phyloP scores from a whole-genome alignment of 208 protist genomes.

The Leishmania mexicana region DNA sequence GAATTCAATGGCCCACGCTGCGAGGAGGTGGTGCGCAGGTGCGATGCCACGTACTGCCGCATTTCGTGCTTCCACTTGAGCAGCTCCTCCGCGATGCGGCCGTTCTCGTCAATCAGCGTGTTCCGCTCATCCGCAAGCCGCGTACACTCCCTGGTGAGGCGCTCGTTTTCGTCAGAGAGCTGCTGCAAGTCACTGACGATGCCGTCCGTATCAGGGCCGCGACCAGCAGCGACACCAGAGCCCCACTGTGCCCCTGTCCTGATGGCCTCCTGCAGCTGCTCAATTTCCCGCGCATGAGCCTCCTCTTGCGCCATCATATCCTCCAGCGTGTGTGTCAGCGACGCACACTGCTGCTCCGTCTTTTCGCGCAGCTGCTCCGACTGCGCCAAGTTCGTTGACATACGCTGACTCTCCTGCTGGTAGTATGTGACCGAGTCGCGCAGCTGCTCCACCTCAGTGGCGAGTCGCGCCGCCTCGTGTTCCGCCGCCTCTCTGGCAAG shows the following conservation, averaged over 20 bases:
- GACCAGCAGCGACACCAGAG: background rate
- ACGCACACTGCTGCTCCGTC: slow-evolving; percentile 36
- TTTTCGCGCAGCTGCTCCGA: slow-evolving; percentile 38
- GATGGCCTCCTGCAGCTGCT: slow-evolving; percentile 32
- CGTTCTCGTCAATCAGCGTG: slow-evolving; percentile 53
- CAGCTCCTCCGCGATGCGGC: slow-evolving; percentile 50
- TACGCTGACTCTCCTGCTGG: slow-evolving; percentile 28
- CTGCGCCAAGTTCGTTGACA: slow-evolving; percentile 20
- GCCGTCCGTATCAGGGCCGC: slow-evolving; percentile 4
- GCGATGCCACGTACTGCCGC: slow-evolving; percentile 33
- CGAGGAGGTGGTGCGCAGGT: slow-evolving; percentile 22
- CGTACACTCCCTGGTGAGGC: slow-evolving; percentile 50
- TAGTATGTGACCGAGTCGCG: slow-evolving; percentile 33
- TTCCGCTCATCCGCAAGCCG: slow-evolving; percentile 49
- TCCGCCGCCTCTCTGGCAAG: slow-evolving; percentile 25
- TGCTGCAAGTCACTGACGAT: slow-evolving; percentile 36
- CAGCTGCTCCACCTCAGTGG: slow-evolving; percentile 26
- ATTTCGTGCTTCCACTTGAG: slow-evolving; percentile 62
- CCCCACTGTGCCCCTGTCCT: slow-evolving; percentile 10
- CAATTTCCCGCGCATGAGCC: slow-evolving; percentile 28
- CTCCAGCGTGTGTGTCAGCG: slow-evolving; percentile 43
- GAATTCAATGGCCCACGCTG: slow-evolving; percentile 4
- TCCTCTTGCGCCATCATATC: slow-evolving; percentile 57
- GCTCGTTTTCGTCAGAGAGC: slow-evolving; percentile 53
- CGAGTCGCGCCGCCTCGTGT: slow-evolving; percentile 20